Evolutionary conservation across 495 filamentous ascomycete genomes (phyloP).

Genomic region (Annulohypoxylon bovei): DNA sequence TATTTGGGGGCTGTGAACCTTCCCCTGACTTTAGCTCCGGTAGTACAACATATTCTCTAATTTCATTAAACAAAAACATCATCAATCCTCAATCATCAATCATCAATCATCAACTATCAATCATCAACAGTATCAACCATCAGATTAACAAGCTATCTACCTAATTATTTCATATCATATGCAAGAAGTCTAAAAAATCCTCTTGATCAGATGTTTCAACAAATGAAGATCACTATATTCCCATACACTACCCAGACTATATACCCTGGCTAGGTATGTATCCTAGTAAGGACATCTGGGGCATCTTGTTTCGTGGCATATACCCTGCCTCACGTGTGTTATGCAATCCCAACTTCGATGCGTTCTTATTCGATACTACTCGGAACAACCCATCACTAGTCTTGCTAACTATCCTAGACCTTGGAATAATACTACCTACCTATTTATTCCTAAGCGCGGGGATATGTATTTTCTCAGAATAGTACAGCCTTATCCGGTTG

Average conservation of each 20-base stretch:
- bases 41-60: not conserved
- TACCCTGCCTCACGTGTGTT: constrained; percentile 9
- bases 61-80: too few species aligned
- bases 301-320: constrained; percentile 4
- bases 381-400: not conserved
- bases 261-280: not conserved
- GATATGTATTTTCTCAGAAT: constrained; percentile 5
- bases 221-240: constrained; percentile 1
- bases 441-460: constrained; percentile 1
- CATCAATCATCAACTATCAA: not conserved
- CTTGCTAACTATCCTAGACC: not conserved
- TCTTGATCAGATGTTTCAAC: not conserved
- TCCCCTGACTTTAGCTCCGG: not conserved
- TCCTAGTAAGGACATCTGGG: not conserved
- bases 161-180: not conserved
- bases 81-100: not conserved
- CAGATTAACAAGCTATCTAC: not conserved
- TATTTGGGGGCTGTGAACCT: not conserved
- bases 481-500: not conserved
- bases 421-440: constrained; percentile 12
- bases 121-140: not conserved
- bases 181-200: not conserved
- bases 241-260: not conserved
- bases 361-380: not conserved
- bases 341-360: constrained; percentile 1